Base-by-base conservation (phyloP, 495 filamentous ascomycete genomes). In the Parachaetomium inaequale region DNA sequence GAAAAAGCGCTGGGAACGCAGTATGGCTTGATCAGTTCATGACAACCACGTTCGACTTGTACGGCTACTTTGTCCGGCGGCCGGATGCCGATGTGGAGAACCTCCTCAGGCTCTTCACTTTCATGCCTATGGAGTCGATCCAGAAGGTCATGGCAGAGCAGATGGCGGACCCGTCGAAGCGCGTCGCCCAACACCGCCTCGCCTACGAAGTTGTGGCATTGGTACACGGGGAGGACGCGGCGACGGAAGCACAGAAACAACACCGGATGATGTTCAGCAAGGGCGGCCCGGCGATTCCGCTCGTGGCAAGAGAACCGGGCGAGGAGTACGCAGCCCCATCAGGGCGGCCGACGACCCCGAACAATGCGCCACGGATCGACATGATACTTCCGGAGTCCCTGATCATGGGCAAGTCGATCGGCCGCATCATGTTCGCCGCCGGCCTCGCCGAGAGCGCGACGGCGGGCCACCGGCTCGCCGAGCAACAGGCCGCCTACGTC, bases 1-100 rank as follows among this genome's bases (percentile, higher is more conserved):
- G 94, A 19, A 99, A 99, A 74, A 95, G 88, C 57, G 88, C 92
- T 19, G 93, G 92, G 15, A 98, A 97, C 72, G 93, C 95, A 2
- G 76, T 99, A 23, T 98, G 94, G 94, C 84, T 99, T 3, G 91
- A 96, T 72, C 80, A 76, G 55, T 85, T 85, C 64, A 82, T 89
- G 82, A 96, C 93, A 0, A 85, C 82, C 25, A 74, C 84, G 0
- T 98, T 93, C 65, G 90, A 97, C 61, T 80, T 98, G 3, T 98
- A 98, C 72, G 78, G 79, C 28, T 98, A 90, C 79, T 94, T 97
- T 61, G 79, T 96, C 32, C 83, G 88, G n/a, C 88, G 86, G 0
- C 78, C 92, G 0, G 94, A 99, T 71, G 84, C 82, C 14, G 86
- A 89, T 32, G 84, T 96, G 0, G 87, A 88, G 73, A 81, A 80